Evolutionary conservation across 345 rosid species (phyloP).

Genomic region (Anacardium occidentale): DNA sequence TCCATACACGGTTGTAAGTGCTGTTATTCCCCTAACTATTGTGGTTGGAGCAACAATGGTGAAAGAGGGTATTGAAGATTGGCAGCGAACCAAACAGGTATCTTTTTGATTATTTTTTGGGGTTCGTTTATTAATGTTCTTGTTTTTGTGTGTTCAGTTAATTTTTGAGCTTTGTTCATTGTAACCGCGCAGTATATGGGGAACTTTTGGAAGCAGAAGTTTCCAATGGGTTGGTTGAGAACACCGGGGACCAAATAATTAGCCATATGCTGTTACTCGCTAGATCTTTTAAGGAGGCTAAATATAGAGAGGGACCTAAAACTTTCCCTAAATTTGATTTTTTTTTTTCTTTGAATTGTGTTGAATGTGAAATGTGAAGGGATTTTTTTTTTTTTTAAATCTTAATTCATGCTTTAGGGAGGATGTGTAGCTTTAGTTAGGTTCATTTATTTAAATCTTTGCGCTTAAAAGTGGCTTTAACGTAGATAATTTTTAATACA

Average conservation of each 20-base stretch:
- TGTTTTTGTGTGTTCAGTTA: not conserved
- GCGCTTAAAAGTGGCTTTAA: not conserved
- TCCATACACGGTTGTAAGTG: conserved; percentile 66
- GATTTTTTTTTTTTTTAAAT: too few species aligned
- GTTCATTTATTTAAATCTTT: not conserved
- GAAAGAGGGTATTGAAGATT: conserved; percentile 89
- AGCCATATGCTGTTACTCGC: not conserved
- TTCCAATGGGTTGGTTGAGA: not conserved
- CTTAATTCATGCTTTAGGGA: not conserved
- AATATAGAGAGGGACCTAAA: not conserved
- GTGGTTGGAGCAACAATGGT: conserved; percentile 84
- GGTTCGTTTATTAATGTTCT: not conserved
- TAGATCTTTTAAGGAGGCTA: not conserved
- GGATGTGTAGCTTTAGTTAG: not conserved
- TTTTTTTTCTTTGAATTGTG: not conserved
- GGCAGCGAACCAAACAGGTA: conserved; percentile 81
- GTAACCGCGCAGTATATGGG: not conserved
- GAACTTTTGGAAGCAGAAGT: not conserved
- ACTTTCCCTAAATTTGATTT: not conserved
- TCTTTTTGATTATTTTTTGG: conserved; percentile 9
- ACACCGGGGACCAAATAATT: not conserved
- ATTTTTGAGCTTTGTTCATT: not conserved
- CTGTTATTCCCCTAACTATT: conserved; percentile 70
- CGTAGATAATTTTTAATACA: not conserved
- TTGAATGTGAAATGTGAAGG: not conserved